Evolutionary conservation across 2,329 filamentous ascomycete species (phyloP).

Genomic region (Amylocarpus encephaloides): DNA sequence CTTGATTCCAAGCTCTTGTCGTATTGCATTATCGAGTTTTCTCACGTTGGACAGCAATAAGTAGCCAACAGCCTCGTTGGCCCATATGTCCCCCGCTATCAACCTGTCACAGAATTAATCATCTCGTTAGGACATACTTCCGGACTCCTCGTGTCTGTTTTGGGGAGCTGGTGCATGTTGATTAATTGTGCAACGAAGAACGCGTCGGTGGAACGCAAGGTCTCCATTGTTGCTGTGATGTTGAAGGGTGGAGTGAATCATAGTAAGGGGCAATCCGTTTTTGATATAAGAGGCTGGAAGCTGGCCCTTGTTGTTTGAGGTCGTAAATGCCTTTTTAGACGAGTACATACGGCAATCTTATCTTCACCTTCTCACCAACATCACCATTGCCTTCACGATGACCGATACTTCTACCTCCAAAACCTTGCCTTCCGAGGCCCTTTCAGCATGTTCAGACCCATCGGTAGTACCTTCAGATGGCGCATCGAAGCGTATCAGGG

Average conservation of each 20-base stretch:
- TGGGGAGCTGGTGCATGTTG: not conserved
- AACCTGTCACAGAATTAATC: not conserved
- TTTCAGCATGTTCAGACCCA: slow-evolving; percentile 24
- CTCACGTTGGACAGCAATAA: slow-evolving; percentile 3
- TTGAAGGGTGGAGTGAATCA: no score
- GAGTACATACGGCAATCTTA: no score
- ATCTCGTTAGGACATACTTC: not conserved
- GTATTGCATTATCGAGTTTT: not conserved
- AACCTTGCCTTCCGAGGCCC: not conserved
- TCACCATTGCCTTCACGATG: slow-evolving; percentile 19
- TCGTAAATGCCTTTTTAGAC: no score
- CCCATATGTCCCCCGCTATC: slow-evolving; percentile 6
- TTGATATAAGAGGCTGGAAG: no score
- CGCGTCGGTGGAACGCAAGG: not conserved
- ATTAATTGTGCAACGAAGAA: not conserved
- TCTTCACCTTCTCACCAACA: not conserved
- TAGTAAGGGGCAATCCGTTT: no score
- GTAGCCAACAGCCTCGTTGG: not conserved
- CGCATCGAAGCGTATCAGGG: slow-evolving; percentile 22
- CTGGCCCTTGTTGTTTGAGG: no score
- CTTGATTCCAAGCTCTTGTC: slow-evolving; percentile 7
- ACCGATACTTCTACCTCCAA: slow-evolving; percentile 11
- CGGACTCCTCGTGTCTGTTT: not conserved
- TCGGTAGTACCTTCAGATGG: slow-evolving; percentile 23
- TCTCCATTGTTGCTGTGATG: no score